Evolutionary conservation across 257 asterid species (phyloP), one percentile per base, ranked within the genome.

Genomic region (Eustoma russellianum): DNA sequence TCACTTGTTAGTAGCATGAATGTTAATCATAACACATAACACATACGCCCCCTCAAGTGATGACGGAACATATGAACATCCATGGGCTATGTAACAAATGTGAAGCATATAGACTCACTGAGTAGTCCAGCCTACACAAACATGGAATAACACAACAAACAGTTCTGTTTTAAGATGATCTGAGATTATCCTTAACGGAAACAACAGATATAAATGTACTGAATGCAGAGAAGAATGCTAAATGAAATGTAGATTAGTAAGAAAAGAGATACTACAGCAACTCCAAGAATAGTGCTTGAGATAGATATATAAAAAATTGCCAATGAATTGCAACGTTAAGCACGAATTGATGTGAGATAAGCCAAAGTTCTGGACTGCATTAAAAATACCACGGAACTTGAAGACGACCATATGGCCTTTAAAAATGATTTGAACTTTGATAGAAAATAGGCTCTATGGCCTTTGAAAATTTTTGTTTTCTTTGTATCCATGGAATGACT

Each of bases 381-480:
- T 92, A 76, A 92, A 92, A 46, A 92, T 74, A 92, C 98, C 41
- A 92, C 89, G 33, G 98, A 92, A n/a, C n/a, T n/a, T n/a, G n/a
- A n/a, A n/a, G n/a, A n/a, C n/a, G n/a, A n/a, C n/a, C n/a, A n/a
- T n/a, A n/a, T n/a, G n/a, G n/a, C n/a, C n/a, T n/a, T n/a, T n/a
- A n/a, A n/a, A n/a, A n/a, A n/a, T n/a, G n/a, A n/a, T n/a, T n/a
- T n/a, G n/a, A n/a, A n/a, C n/a, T n/a, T n/a, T n/a, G n/a, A n/a
- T n/a, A n/a, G n/a, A n/a, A n/a, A n/a, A n/a, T n/a, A n/a, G n/a
- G n/a, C n/a, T n/a, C n/a, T n/a, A n/a, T n/a, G n/a, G n/a, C n/a
- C n/a, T n/a, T n/a, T n/a, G n/a, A n/a, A n/a, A n/a, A n/a, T n/a
- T n/a, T n/a, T n/a, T n/a, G n/a, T n/a, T n/a, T n/a, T n/a, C n/a